phyloP scores from a whole-genome alignment of 352 stramenopile species.

The Phytophthora melonis region DNA sequence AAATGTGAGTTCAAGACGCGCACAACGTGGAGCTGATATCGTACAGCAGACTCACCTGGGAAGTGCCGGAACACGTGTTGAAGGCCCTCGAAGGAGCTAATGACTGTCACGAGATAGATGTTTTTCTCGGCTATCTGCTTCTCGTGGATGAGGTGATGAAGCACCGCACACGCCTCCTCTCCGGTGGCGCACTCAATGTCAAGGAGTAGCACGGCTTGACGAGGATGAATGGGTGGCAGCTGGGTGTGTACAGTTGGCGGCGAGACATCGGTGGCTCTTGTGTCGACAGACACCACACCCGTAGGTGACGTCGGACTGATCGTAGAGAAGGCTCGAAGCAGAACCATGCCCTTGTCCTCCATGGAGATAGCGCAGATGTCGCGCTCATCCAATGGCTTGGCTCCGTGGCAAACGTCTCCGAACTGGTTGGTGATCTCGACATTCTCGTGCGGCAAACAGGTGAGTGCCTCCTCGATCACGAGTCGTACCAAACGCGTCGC shows the following conservation, averaged over 20 bases:
- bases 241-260: conserved; percentile 30
- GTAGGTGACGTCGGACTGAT: conserved; percentile 38
- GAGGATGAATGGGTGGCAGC: conserved; percentile 35
- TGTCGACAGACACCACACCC: conserved; percentile 29
- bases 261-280: conserved; percentile 11
- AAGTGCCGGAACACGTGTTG: conserved; percentile 54
- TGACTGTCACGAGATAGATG: conserved; percentile 71
- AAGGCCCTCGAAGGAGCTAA: conserved; percentile 53
- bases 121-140: conserved; percentile 32
- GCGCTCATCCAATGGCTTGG: conserved; percentile 32
- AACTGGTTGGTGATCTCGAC: conserved; percentile 37
- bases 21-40: not conserved
- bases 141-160: conserved; percentile 52
- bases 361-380: conserved; percentile 40
- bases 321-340: conserved; percentile 36
- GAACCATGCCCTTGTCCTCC: conserved; percentile 37
- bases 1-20: conserved; percentile 9
- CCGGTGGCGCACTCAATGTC: conserved; percentile 59
- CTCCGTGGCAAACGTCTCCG: conserved; percentile 35
- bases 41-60: conserved; percentile 38
- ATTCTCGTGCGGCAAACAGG: conserved; percentile 39
- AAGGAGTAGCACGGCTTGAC: conserved; percentile 52
- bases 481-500: conserved; percentile 42
- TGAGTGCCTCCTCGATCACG: conserved; percentile 51
- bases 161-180: conserved; percentile 41